Evolutionary conservation across 2,329 filamentous ascomycete species (phyloP), one percentile per base, ranked within the genome.

Genomic region (Aspergillus japonicus): DNA sequence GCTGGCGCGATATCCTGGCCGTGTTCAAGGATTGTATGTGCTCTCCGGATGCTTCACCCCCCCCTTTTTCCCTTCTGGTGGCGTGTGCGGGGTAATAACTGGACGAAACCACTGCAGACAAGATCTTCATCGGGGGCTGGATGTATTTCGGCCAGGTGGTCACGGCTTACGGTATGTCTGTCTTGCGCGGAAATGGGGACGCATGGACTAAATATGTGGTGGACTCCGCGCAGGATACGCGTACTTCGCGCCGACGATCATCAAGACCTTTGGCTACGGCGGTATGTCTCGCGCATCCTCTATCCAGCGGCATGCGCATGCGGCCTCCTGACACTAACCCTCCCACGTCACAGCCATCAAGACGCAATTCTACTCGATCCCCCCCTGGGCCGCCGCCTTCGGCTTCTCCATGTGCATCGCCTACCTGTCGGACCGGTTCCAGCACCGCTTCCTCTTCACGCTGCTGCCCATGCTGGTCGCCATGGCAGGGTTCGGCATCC

Each of bases 141-240:
- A 92, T 92, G 89, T 92, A 93, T 75, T 87, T 93, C 67, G 89
- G 89, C 6, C 81, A 92, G 62, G 87, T 92, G 63, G 88, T 92
- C 1, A 88, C 89, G 0, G 89, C 88, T 1, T 92, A 92, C 71
- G 82, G 87, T 66, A 64, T 44, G 63, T 63, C 29, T 6, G 21
- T 31, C 2, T 26, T 19, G 12, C 21, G 21, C 21, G 21, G 21
- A 1, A 21, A 10, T n/a, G 8, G 12, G 6, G 39, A 29, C 21
- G 10, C 24, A 33, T 7, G 42, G 21, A 7, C 39, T 24, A 12
- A 19, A 21, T 62, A 74, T 5, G 33, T 11, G 10, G 21, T 21
- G 21, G 21, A 21, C 33, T 14, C 11, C n/a, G 1, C 11, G 35
- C 42, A 62, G 75, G 74, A 52, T 93, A 91, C 68, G 89, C 90